These are phyloP conservation scores for Leccinum ponderosum DNA, from an alignment of 1,284 basidiomycete species.

Conservation along the genomic window DNA sequence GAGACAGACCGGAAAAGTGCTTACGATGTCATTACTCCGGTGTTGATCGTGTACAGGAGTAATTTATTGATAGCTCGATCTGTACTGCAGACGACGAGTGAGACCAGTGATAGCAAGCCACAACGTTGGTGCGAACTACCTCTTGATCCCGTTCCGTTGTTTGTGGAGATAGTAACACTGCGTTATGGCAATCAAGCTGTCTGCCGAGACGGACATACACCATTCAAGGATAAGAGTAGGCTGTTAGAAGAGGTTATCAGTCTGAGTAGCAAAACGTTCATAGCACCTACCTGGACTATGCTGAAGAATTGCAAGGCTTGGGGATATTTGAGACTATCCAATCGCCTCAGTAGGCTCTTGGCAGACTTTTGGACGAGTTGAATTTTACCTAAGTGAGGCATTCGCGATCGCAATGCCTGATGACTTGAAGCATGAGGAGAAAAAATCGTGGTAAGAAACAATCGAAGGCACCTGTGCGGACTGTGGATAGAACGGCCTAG, in stretches of 20 bases:
- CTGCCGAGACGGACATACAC: neutral
- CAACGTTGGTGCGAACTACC: neutral
- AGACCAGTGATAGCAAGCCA: neutral
- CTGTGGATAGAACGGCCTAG: neutral
- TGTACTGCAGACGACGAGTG: conserved; percentile 1
- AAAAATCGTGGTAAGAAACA: neutral
- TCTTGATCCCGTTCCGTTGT: conserved; percentile 11
- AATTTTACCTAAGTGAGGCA: conserved; percentile 1
- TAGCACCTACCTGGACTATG: conserved; percentile 3
- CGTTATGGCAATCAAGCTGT: conserved; percentile 6
- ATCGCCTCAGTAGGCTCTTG: neutral
- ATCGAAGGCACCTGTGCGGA: neutral
- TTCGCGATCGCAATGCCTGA: conserved; percentile 4
- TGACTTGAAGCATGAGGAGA: neutral
- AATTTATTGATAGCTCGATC: conserved; percentile 12
- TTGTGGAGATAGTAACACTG: conserved; percentile 12
- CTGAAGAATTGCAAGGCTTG: neutral
- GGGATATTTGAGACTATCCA: neutral
- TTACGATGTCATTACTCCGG: conserved; percentile 12
- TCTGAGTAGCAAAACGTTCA: neutral
- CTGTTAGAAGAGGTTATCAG: neutral
- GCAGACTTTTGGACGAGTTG: neutral
- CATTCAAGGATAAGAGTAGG: conserved; percentile 10
- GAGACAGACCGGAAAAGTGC: neutral
- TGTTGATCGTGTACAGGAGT: conserved; percentile 15